These are phyloP conservation scores for Annona squamosa DNA, from an alignment of 164 flowering plant genomes.

Conservation along the genomic window DNA sequence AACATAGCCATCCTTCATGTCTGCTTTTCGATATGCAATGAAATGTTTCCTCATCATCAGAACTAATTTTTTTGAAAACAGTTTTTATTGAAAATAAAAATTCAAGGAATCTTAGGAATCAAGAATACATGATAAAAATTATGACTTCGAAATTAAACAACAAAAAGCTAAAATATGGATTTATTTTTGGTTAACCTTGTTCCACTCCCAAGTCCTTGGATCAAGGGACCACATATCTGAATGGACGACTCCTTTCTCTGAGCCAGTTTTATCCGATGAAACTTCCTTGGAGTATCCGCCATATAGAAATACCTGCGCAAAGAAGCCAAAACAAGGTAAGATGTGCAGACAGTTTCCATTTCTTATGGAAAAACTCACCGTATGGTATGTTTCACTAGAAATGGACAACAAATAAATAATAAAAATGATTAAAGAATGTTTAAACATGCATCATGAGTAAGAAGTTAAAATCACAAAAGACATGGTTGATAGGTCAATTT, in stretches of 20 bases:
- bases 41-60: neutral
- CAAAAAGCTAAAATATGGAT: neutral
- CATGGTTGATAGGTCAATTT: neutral
- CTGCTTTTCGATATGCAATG: too few relatives aligned
- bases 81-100: neutral
- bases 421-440: neutral
- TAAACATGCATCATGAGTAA: neutral
- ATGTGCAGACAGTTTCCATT: neutral
- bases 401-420: neutral
- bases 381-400: neutral
- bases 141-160: neutral
- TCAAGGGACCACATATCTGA: constrained; percentile 96
- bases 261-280: constrained; percentile 58
- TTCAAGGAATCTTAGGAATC: neutral
- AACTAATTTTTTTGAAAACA: neutral
- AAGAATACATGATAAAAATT: neutral
- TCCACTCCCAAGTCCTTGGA: constrained; percentile 98
- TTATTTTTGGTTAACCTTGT: constrained; percentile 45
- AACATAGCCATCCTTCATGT: too few relatives aligned
- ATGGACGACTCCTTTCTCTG: constrained; percentile 93
- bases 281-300: constrained; percentile 96
- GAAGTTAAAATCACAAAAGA: too few relatives aligned
- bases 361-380: neutral
- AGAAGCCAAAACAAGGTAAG: constrained; percentile 3
- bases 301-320: constrained; percentile 68